Conservation (phyloP, 1,284 basidiomycete species). For the Tilletia indica region DNA sequence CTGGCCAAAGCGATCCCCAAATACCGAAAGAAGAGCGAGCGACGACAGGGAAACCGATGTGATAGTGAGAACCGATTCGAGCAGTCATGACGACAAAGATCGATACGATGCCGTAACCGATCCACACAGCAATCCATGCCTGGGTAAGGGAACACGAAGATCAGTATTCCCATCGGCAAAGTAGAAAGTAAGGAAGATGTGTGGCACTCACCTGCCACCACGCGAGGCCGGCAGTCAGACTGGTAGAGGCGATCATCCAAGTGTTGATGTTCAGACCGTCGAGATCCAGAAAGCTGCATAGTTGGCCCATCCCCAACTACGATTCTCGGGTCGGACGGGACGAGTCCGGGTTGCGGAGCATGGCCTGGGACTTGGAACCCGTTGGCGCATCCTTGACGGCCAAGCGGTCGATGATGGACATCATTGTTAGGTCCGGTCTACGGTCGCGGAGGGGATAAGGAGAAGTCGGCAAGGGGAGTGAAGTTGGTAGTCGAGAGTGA, state of each 20-base stretch:
- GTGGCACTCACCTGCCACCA: slow-evolving; percentile 35
- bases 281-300: slow-evolving; percentile 50
- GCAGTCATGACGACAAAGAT: slow-evolving; percentile 76
- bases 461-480: background rate
- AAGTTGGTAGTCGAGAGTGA: background rate
- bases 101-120: slow-evolving; percentile 72
- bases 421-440: background rate
- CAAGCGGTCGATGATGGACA: background rate
- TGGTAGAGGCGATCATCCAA: slow-evolving; percentile 17
- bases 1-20: slow-evolving; percentile 78
- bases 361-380: slow-evolving; percentile 17
- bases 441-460: background rate
- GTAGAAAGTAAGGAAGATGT: background rate
- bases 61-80: slow-evolving; percentile 64
- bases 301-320: slow-evolving; percentile 38
- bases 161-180: background rate
- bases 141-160: background rate
- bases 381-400: slow-evolving; percentile 16
- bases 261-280: slow-evolving; percentile 45
- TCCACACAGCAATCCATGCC: slow-evolving; percentile 41
- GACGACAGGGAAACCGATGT: slow-evolving; percentile 75
- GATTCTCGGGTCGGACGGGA: slow-evolving; percentile 36
- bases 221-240: slow-evolving; percentile 33
- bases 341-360: slow-evolving; percentile 41
- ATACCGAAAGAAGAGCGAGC: slow-evolving; percentile 70